Evolutionary conservation across 2,329 filamentous ascomycete genomes (phyloP).

Genomic region (Corynespora cassiicola): DNA sequence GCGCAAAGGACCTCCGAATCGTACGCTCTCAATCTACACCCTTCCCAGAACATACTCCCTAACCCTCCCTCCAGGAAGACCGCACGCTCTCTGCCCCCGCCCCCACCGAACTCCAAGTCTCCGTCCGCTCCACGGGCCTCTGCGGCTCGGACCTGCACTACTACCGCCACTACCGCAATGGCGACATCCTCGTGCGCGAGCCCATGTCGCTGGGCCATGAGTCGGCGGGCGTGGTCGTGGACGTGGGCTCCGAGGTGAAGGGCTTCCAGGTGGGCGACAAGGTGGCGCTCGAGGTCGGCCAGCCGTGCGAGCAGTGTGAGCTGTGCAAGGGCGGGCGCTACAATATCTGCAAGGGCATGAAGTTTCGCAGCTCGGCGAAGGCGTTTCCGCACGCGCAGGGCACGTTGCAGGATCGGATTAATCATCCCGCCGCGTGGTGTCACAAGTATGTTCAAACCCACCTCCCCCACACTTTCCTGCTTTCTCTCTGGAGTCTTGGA

Average conservation of each 20-base stretch:
- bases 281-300: conserved; percentile 90
- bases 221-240: conserved; percentile 79
- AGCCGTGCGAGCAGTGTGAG: conserved; percentile 74
- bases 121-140: conserved; percentile 70
- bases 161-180: conserved; percentile 86
- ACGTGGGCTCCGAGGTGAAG: conserved; percentile 69
- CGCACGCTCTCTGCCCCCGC: conserved; percentile 55
- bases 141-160: conserved; percentile 81
- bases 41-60: conserved; percentile 11
- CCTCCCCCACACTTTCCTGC: too few species aligned
- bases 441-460: conserved; percentile 49
- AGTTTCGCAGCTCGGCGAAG: conserved; percentile 66
- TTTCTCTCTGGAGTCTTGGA: background rate
- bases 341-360: conserved; percentile 67
- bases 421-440: conserved; percentile 67
- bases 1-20: conserved; percentile 65
- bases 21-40: conserved; percentile 46
- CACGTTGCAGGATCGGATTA: conserved; percentile 68
- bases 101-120: conserved; percentile 66
- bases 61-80: conserved; percentile 57
- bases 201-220: conserved; percentile 83
- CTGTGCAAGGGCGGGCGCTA: conserved; percentile 64
- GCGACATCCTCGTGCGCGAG: conserved; percentile 80
- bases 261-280: conserved; percentile 76
- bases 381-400: conserved; percentile 68